Evolutionary conservation across 2,329 filamentous ascomycete genomes (phyloP), one percentile per base, ranked within the genome.

Genomic region (Penicillium rolfsii): DNA sequence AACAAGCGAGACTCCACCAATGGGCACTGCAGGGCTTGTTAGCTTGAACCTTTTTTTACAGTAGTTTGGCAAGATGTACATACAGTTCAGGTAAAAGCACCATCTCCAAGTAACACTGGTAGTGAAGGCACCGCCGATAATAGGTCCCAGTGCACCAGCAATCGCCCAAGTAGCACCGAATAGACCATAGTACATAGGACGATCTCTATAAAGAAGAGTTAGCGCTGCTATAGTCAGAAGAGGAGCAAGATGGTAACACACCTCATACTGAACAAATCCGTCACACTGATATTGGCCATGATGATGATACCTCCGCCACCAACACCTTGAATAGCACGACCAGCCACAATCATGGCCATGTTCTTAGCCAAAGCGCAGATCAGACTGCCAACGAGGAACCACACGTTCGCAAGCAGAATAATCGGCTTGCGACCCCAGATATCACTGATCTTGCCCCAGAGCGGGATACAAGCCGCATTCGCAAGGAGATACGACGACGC

Each of bases 391-490:
- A 87, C 73, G 57, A 89, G 82, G 76, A 90, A 90, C 26, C 87
- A 76, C 19, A 82, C 74, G 60, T 88, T 87, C 19, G 86, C 86
- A 3, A 83, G 67, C 14, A 90, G 76, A 33, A 90, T 76, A 52
- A 88, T 81, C 12, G 83, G 83, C 67, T 89, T 90, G 43, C 88
- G 80, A 2, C 88, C 87, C 76, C 85, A 89, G 60, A 90, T 89
- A 65, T 90, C 88, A 48, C 84, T 86, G 24, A 88, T 75, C 68
- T 88, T 88, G 24, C 85, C 85, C 84, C 85, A 88, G 35, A 84
- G 79, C 1, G 84, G 84, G 2, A 84, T 83, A 22, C 82, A 77
- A 14, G 79, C 73, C 24, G 81, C 76, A 65, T 81, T 79, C 55
- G 76, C 78, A 55, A 82, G 70, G 16, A 82, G 71, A 65, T 79